A percentile compares a stretch with the other conserved stretches of the same genome.
phyloP scores from a whole-genome alignment of 495 filamentous ascomycete species.

The Talaromyces wortmannii region DNA sequence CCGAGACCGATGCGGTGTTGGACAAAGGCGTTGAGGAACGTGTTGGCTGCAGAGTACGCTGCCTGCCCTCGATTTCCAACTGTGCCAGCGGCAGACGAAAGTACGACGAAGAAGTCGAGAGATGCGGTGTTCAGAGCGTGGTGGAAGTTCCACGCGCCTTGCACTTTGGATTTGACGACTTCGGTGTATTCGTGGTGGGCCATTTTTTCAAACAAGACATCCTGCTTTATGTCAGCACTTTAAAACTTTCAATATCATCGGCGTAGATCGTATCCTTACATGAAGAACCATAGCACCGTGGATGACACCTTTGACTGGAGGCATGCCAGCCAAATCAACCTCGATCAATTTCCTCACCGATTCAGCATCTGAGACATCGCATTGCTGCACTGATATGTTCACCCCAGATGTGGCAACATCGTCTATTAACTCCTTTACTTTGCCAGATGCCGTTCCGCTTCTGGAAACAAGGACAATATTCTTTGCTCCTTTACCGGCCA shows the following conservation, averaged over 20 bases:
- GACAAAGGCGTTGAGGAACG: slow-evolving; percentile 19
- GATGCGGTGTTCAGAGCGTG: slow-evolving; percentile 10
- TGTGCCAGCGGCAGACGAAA: slow-evolving; percentile 7
- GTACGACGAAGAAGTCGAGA: slow-evolving; percentile 5
- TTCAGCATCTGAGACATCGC: background rate
- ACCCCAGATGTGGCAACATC: no score
- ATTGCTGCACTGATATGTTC: slow-evolving; percentile 14
- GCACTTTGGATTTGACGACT: no score
- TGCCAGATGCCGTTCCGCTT: no score
- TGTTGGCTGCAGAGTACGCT: slow-evolving; percentile 23
- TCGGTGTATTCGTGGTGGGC: no score
- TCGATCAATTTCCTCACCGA: background rate
- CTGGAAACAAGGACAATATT: no score
- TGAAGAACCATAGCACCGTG: slow-evolving; percentile 19
- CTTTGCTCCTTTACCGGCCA: no score
- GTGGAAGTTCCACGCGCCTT: slow-evolving; percentile 27
- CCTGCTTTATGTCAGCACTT: background rate
- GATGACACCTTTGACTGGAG: slow-evolving; percentile 7
- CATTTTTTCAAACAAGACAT: no score
- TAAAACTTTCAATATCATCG: background rate
- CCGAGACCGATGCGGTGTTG: slow-evolving; percentile 6
- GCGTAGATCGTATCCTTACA: slow-evolving; percentile 24
- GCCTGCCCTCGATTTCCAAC: slow-evolving; percentile 18
- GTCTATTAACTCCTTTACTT: no score
- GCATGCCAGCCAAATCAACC: background rate